These are phyloP conservation scores for Thelonectria rubi DNA, from an alignment of 2,329 filamentous ascomycete genomes.

Conservation along the genomic window DNA sequence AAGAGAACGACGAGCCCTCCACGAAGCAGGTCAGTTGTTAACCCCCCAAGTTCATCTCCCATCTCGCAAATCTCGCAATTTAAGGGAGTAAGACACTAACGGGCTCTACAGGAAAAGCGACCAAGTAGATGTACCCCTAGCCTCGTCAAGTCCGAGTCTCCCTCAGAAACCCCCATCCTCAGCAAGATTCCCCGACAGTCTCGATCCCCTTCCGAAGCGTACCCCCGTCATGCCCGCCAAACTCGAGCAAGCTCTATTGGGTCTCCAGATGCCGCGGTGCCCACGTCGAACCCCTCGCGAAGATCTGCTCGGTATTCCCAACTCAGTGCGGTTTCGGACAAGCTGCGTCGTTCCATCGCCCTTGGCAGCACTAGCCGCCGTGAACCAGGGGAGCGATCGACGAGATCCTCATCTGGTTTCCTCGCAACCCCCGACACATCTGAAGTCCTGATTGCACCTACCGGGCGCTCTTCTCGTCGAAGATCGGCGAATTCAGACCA, in stretches of 20 bases:
- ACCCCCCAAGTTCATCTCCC: not conserved
- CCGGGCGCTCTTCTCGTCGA: conserved; percentile 51
- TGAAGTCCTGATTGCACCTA: conserved; percentile 48
- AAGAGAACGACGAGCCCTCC: conserved; percentile 33
- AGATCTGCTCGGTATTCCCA: conserved; percentile 43
- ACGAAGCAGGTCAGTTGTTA: conserved; percentile 31
- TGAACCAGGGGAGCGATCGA: conserved; percentile 37
- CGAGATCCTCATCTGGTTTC: conserved; percentile 45
- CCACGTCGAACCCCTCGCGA: conserved; percentile 35
- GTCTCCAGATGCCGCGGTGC: conserved; percentile 41
- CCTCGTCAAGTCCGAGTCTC: conserved; percentile 41
- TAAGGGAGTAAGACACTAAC: conserved; percentile 9
- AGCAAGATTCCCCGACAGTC: conserved; percentile 45
- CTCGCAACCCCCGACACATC: conserved; percentile 68
- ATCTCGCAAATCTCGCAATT: not conserved
- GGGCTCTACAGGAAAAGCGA: conserved; percentile 31
- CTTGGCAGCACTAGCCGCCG: conserved; percentile 40
- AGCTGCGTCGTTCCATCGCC: conserved; percentile 47
- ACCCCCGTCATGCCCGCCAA: conserved; percentile 44
- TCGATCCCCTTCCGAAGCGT: conserved; percentile 47
- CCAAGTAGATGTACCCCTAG: conserved; percentile 38
- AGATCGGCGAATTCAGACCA: conserved; percentile 54
- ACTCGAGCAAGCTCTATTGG: conserved; percentile 44
- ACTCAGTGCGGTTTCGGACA: conserved; percentile 46
- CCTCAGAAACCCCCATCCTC: conserved; percentile 40